Conservation (phyloP, 2,329 filamentous ascomycete genomes). For the Xylariaceae sp. region DNA sequence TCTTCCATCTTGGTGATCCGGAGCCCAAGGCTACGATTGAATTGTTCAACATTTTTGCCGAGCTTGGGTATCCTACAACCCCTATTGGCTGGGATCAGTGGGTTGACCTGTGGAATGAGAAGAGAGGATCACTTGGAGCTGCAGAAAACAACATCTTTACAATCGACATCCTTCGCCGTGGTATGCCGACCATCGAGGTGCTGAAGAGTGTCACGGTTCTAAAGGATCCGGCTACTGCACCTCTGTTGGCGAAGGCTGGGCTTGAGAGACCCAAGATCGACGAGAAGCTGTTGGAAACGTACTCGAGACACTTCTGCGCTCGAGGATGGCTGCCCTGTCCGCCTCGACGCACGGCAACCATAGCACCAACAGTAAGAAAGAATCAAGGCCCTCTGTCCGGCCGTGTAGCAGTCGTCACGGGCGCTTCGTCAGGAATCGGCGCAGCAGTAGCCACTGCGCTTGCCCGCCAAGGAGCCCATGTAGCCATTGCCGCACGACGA, state of each 20-base stretch:
- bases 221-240: conserved; percentile 64
- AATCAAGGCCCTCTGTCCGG: conserved; percentile 60
- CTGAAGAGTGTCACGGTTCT: conserved; percentile 68
- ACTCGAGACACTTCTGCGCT: conserved; percentile 75
- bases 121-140: conserved; percentile 57
- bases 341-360: conserved; percentile 45
- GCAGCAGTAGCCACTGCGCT: conserved; percentile 68
- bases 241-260: conserved; percentile 49
- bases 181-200: conserved; percentile 74
- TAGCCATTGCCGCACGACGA: conserved; percentile 69
- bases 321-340: conserved; percentile 69
- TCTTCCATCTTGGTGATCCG: conserved; percentile 74
- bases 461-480: conserved; percentile 65
- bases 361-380: conserved; percentile 25
- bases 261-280: conserved; percentile 67
- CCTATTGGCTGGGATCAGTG: conserved; percentile 67
- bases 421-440: conserved; percentile 75
- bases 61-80: conserved; percentile 68
- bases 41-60: conserved; percentile 60
- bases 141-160: conserved; percentile 71
- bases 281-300: conserved; percentile 66
- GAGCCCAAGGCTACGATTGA: conserved; percentile 61
- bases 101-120: conserved; percentile 69
- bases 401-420: conserved; percentile 71
- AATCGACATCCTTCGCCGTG: conserved; percentile 72